Evolutionary conservation across 768 basidiomycete species (phyloP).

Genomic region (Sutorius australiensis): DNA sequence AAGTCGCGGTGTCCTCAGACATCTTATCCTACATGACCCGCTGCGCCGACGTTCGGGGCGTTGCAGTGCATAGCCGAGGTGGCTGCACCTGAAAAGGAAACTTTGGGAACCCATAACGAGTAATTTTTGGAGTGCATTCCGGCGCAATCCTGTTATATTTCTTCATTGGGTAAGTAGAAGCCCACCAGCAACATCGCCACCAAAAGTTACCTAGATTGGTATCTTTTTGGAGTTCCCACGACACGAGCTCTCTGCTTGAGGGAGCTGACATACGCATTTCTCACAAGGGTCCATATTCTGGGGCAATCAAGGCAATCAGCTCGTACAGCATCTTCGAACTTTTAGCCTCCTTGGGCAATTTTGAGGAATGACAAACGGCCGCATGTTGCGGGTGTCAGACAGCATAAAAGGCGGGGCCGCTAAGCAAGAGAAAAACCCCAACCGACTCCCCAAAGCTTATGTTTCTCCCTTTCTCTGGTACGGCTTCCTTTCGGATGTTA

Average conservation of each 20-base stretch:
- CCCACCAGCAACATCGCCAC: constrained; percentile 19
- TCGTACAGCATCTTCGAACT: constrained; percentile 16
- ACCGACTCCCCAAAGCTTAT: constrained; percentile 4
- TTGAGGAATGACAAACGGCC: constrained; percentile 12
- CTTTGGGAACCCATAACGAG: constrained; percentile 15
- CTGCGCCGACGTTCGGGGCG: background rate
- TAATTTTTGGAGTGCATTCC: constrained; percentile 12
- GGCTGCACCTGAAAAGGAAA: constrained; percentile 3
- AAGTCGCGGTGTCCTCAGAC: background rate
- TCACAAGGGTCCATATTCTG: constrained; percentile 22
- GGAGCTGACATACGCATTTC: constrained; percentile 30
- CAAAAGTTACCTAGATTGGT: constrained; percentile 22
- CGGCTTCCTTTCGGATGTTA: constrained; percentile 11
- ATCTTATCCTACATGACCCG: background rate
- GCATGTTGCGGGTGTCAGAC: constrained; percentile 12
- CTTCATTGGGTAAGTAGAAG: constrained; percentile 14
- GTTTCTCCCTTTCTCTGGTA: constrained; percentile 7
- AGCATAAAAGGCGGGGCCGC: constrained; percentile 28
- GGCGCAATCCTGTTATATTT: constrained; percentile 20
- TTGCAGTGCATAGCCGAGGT: background rate
- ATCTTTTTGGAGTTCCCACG: constrained; percentile 9
- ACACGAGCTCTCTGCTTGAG: constrained; percentile 7
- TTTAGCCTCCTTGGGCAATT: constrained; percentile 29
- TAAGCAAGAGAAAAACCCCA: constrained; percentile 11
- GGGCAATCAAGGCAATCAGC: constrained; percentile 24